Evolutionary conservation across 768 basidiomycete species (phyloP), one percentile per base, ranked within the genome.

Genomic region (Phylloporus sp.): DNA sequence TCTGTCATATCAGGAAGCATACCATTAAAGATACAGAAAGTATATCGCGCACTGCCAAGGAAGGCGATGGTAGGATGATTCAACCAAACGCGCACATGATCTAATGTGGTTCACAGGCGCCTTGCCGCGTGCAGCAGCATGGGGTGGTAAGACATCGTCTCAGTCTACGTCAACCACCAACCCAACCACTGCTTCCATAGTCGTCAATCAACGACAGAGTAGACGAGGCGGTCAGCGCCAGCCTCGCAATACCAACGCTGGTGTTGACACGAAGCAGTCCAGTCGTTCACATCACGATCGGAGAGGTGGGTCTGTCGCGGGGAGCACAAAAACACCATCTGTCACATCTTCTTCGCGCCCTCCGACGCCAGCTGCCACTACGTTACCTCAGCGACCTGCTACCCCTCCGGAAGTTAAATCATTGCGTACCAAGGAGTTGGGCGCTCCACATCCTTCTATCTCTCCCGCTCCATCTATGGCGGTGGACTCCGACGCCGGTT

Each of bases 11-110:
- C 48, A 93, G 92, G 63, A 93, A 93, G 81, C 92, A 94, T 67
- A 91, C 91, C 0, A 88, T 93, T 73, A 95, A 94, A 71, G 86
- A 90, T 22, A 89, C 87, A 4, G 92, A 93, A 67, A 86, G 76
- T 47, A 74, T 86, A 38, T 68, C 80, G 5, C 77, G 84, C 5
- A 64, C 76, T 12, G 67, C 73, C 11, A 82, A 84, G 72, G 86
- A 84, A 59, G 73, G 73, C 2, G 82, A 90, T 42, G 85, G 87
- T 63, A 40, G 45, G 50, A n/a, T 52, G 27, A 58, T 53, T 28
- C 40, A 41, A 44, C 22, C 1, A 34, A 45, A 8, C 31, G 6
- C 10, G 7, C 4, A 15, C 39, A 29, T 24, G 22, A 22, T 45
- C 36, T 68, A 40, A 67, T 32, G 20, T 49, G 7, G 7, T 57